Percentiles rank a stretch among this genome's conserved stretches.
These are phyloP conservation scores for Chytridium lagenaria DNA, from an alignment of 371 early-diverging fungal species.

Conservation along the genomic window DNA sequence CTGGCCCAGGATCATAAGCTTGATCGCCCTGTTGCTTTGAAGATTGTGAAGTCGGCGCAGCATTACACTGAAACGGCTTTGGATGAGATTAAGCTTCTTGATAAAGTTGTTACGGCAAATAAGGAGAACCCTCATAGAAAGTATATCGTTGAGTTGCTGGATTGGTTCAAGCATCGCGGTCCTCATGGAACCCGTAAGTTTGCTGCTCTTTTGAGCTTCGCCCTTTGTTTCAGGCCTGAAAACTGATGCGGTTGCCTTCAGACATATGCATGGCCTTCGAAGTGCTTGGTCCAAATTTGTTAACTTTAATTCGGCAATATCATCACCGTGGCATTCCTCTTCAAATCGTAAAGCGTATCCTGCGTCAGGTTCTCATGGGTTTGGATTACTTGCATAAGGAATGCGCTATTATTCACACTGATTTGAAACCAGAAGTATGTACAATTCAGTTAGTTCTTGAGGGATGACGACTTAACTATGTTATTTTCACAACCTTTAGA, in stretches of 20 bases:
- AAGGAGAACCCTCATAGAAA: slow-evolving; percentile 63
- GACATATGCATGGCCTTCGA: slow-evolving; percentile 98
- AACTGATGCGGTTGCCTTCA: no score
- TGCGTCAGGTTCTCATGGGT: slow-evolving; percentile 86
- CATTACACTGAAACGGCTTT: slow-evolving; percentile 95
- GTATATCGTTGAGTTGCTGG: slow-evolving; percentile 82
- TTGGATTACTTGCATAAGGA: slow-evolving; percentile 93
- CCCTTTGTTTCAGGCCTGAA: not conserved
- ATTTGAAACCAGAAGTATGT: slow-evolving; percentile 88
- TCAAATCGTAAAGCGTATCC: slow-evolving; percentile 83
- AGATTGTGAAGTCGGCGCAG: slow-evolving; percentile 93
- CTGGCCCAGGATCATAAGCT: slow-evolving; percentile 77
- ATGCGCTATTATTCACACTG: slow-evolving; percentile 98
- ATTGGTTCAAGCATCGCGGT: slow-evolving; percentile 87
- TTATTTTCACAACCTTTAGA: slow-evolving; percentile 50
- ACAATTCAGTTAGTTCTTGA: not conserved
- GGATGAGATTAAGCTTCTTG: slow-evolving; percentile 93
- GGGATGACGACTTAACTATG: not conserved
- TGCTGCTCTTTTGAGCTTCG: not conserved
- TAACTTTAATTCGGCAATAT: slow-evolving; percentile 76
- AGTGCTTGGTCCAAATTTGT: slow-evolving; percentile 92
- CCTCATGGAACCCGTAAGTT: slow-evolving; percentile 81
- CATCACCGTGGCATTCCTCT: slow-evolving; percentile 86
- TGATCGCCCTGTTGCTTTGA: slow-evolving; percentile 89
- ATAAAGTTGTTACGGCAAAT: slow-evolving; percentile 75